phyloP scores from a whole-genome alignment of 495 filamentous ascomycete genomes.

The Annulohypoxylon nitens region DNA sequence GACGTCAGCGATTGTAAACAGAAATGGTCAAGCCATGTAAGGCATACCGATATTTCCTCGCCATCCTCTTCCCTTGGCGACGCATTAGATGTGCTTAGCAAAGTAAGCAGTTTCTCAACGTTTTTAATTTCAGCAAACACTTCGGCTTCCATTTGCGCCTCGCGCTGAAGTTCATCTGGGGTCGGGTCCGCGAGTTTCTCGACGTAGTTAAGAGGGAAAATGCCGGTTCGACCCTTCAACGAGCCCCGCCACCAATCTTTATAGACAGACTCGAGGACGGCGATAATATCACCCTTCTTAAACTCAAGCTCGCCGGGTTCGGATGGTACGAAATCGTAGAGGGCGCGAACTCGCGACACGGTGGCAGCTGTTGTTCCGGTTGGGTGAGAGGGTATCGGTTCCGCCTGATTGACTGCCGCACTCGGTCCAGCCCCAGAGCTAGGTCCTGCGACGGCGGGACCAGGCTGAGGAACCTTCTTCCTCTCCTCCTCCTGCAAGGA shows the following conservation, averaged over 20 bases:
- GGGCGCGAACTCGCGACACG: slow-evolving; percentile 90
- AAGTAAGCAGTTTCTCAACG: slow-evolving; percentile 93
- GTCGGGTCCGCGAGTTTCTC: slow-evolving; percentile 97
- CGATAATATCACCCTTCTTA: slow-evolving; percentile 96
- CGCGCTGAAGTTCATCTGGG: slow-evolving; percentile 91
- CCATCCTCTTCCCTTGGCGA: slow-evolving; percentile 89
- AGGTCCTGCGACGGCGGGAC: slow-evolving; percentile 49
- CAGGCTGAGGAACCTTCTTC: slow-evolving; percentile 57
- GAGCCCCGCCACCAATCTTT: slow-evolving; percentile 99
- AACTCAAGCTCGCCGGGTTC: slow-evolving; percentile 96
- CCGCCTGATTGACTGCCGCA: slow-evolving; percentile 45
- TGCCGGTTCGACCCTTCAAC: slow-evolving; percentile 92
- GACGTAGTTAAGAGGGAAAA: slow-evolving; percentile 98
- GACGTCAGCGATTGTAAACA: slow-evolving; percentile 28
- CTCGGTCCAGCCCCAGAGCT: slow-evolving; percentile 47
- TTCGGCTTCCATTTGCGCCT: slow-evolving; percentile 97
- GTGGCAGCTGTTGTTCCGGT: slow-evolving; percentile 92
- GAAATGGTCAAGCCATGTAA: not conserved
- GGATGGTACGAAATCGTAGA: slow-evolving; percentile 94
- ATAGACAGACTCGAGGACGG: slow-evolving; percentile 95
- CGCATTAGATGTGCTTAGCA: slow-evolving; percentile 93
- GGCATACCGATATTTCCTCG: slow-evolving; percentile 85
- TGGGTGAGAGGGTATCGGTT: slow-evolving; percentile 55
- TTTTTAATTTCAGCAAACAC: slow-evolving; percentile 99
- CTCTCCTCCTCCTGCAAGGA: slow-evolving; percentile 85